A percentile compares a stretch with the other conserved stretches of the same genome.
Evolutionary conservation across 176 grass and related monocot genomes (phyloP).

Genomic region (Thalia dealbata): DNA sequence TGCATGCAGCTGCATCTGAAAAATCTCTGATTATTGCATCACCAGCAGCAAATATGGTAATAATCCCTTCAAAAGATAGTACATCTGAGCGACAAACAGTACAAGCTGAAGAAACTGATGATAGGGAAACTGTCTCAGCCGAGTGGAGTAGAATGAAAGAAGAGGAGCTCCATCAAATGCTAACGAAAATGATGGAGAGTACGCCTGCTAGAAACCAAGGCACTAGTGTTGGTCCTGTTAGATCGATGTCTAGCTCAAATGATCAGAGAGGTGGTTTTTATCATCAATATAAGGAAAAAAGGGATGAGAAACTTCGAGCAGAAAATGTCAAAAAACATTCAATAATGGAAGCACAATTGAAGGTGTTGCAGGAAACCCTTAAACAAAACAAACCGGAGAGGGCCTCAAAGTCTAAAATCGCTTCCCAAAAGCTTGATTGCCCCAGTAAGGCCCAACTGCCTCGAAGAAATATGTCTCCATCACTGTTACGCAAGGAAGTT

Average conservation of each 20-base stretch:
- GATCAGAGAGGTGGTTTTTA: constrained; percentile 45
- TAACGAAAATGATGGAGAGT: constrained; percentile 90
- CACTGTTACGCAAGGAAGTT: constrained; percentile 56
- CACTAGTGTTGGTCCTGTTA: constrained; percentile 24
- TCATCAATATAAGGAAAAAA: constrained; percentile 54
- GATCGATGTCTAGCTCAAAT: constrained; percentile 28
- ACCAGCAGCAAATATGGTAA: constrained; percentile 26
- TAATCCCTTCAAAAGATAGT: constrained; percentile 25
- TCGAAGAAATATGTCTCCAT: constrained; percentile 78
- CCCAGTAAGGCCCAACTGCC: constrained; percentile 39
- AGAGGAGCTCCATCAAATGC: constrained; percentile 89
- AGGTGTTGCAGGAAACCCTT: constrained; percentile 36
- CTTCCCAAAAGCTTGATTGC: constrained; percentile 52
- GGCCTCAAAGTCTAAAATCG: constrained; percentile 31
- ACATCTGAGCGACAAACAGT: constrained; percentile 29
- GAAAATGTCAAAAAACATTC: constrained; percentile 48
- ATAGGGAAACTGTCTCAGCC: constrained; percentile 45
- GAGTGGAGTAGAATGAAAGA: constrained; percentile 95
- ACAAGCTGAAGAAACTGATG: constrained; percentile 41
- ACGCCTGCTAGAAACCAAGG: constrained; percentile 55
- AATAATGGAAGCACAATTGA: constrained; percentile 38
- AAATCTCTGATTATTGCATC: constrained; percentile 20
- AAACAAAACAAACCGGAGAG: constrained; percentile 35
- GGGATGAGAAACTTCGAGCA: constrained; percentile 47
- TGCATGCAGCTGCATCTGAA: constrained; percentile 6